Percentiles rank a stretch among this genome's conserved stretches.
These are phyloP conservation scores for Phlyctochytrium planicorne DNA, from an alignment of 192 early-diverging fungal genomes.

Conservation along the genomic window DNA sequence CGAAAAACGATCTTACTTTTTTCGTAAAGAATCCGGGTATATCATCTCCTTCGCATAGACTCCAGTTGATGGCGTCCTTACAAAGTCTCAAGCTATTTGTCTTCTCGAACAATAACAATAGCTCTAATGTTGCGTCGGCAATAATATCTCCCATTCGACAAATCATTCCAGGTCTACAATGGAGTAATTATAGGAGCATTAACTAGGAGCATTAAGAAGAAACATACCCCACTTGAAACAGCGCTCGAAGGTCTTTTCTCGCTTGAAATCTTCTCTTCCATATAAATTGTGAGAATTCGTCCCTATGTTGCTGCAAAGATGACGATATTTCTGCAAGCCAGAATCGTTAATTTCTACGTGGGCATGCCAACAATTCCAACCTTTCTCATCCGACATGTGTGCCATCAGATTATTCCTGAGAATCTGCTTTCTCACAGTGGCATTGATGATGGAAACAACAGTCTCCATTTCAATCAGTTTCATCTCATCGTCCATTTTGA, in stretches of 20 bases:
- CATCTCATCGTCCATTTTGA: slow-evolving; percentile 48
- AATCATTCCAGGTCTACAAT: slow-evolving; percentile 45
- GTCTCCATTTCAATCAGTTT: slow-evolving; percentile 51
- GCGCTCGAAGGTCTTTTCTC: slow-evolving; percentile 37
- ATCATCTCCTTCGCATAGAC: slow-evolving; percentile 40
- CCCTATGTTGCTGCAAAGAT: slow-evolving; percentile 48
- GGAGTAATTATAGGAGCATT: neutral
- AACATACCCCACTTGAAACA: slow-evolving; percentile 51
- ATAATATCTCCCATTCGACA: slow-evolving; percentile 55
- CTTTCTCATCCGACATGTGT: slow-evolving; percentile 56
- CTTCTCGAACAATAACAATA: slow-evolving; percentile 44
- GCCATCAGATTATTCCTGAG: slow-evolving; percentile 42
- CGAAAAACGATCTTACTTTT: slow-evolving; percentile 28
- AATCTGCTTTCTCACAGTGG: slow-evolving; percentile 41
- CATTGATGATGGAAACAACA: slow-evolving; percentile 51
- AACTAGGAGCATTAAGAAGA: neutral
- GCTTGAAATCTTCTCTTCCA: slow-evolving; percentile 49
- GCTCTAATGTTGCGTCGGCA: slow-evolving; percentile 38
- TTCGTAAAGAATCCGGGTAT: slow-evolving; percentile 40
- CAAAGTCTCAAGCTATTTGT: slow-evolving; percentile 42
- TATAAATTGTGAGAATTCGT: slow-evolving; percentile 57
- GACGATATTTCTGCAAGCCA: slow-evolving; percentile 40
- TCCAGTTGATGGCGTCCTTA: slow-evolving; percentile 39
- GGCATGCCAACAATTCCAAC: slow-evolving; percentile 19
- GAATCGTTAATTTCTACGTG: neutral